Conservation (phyloP, 495 filamentous ascomycete species). For the Xylaria telfairii region DNA sequence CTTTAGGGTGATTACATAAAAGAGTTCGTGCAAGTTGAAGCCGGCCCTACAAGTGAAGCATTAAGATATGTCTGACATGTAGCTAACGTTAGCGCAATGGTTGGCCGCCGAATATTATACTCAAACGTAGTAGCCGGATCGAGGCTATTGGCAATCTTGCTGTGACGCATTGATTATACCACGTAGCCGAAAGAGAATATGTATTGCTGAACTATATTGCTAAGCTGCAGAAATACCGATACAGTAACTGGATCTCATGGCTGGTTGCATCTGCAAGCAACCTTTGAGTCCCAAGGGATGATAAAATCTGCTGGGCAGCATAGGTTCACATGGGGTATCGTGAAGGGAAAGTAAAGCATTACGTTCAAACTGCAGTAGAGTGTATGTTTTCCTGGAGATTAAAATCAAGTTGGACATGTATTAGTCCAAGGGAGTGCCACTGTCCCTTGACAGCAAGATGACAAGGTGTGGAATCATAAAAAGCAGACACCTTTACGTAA, state of each 20-base stretch:
- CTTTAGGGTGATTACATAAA: not conserved
- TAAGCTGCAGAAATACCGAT: not conserved
- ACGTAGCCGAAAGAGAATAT: not conserved
- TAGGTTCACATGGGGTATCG: not conserved
- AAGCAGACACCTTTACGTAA: not conserved
- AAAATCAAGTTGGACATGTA: too few species aligned
- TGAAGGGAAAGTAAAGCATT: too few species aligned
- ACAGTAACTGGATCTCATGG: too few species aligned
- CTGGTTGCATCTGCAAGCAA: constrained; percentile 1
- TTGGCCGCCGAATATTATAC: not conserved
- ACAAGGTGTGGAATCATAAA: not conserved
- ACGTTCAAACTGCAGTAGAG: not conserved
- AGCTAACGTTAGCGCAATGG: not conserved
- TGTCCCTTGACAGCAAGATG: not conserved
- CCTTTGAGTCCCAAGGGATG: not conserved
- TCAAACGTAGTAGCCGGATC: too few species aligned
- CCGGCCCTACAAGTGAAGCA: not conserved
- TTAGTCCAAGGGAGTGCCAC: not conserved
- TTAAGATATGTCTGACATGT: not conserved
- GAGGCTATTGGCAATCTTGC: not conserved
- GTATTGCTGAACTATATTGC: not conserved
- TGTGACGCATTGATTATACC: not conserved
- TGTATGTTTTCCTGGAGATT: too few species aligned
- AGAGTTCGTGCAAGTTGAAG: not conserved
- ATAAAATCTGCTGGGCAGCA: not conserved